A percentile compares a stretch with the other conserved stretches of the same genome.
Evolutionary conservation across 306 rosid genomes (phyloP).

Genomic region (Medicago lupulina): DNA sequence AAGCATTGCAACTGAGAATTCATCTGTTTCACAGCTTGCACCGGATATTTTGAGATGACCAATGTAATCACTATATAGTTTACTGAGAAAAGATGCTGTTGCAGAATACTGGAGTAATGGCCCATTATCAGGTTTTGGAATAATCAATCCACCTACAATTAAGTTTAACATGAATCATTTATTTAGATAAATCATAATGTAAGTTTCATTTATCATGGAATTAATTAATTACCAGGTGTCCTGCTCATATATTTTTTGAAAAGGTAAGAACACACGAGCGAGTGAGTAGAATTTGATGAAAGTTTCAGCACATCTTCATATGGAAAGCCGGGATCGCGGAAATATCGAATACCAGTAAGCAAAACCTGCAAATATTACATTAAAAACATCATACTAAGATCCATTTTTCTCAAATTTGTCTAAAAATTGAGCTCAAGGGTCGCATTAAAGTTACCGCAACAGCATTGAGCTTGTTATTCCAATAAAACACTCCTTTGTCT

Average conservation of each 20-base stretch:
- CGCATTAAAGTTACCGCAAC: slow-evolving; percentile 51
- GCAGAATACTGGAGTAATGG: slow-evolving; percentile 71
- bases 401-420: background rate
- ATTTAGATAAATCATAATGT: background rate
- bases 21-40: slow-evolving; percentile 50
- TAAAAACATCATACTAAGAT: background rate
- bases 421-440: slow-evolving; percentile 21
- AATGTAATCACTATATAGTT: slow-evolving; percentile 79
- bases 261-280: slow-evolving; percentile 70
- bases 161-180: slow-evolving; percentile 33
- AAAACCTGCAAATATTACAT: slow-evolving; percentile 56
- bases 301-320: slow-evolving; percentile 52
- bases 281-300: slow-evolving; percentile 58
- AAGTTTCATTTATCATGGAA: background rate
- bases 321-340: slow-evolving; percentile 72
- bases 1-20: slow-evolving; percentile 58
- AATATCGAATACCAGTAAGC: slow-evolving; percentile 65
- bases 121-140: slow-evolving; percentile 57
- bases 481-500: slow-evolving; percentile 62
- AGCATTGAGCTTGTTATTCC: slow-evolving; percentile 84
- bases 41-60: slow-evolving; percentile 54
- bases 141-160: slow-evolving; percentile 66
- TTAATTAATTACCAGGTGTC: slow-evolving; percentile 66
- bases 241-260: slow-evolving; percentile 49
- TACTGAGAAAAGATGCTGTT: slow-evolving; percentile 80